Evolutionary conservation across 139 green algal species (phyloP).

Genomic region (Tetratostichococcus sp.): DNA sequence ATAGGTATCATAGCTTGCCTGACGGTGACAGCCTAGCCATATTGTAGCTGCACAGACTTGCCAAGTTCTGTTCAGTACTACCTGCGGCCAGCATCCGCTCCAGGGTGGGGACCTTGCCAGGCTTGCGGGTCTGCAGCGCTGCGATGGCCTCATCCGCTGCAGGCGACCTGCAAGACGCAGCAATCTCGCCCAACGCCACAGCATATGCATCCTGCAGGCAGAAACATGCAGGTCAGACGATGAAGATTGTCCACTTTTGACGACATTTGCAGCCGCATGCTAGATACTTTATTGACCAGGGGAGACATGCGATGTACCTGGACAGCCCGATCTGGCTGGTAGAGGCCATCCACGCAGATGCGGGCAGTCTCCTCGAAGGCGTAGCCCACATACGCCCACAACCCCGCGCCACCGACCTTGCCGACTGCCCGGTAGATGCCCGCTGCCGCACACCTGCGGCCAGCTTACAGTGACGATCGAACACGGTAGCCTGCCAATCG

Average conservation of each 20-base stretch:
- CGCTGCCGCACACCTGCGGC: slow-evolving; percentile 18
- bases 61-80: too few species aligned
- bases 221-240: background rate
- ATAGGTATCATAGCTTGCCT: too few species aligned
- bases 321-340: slow-evolving; percentile 30
- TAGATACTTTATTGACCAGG: too few species aligned
- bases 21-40: too few species aligned
- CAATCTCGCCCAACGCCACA: slow-evolving; percentile 56
- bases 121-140: slow-evolving; percentile 12
- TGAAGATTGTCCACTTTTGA: too few species aligned
- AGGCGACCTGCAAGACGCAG: slow-evolving; percentile 19
- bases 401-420: slow-evolving; percentile 33
- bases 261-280: too few species aligned
- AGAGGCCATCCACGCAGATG: slow-evolving; percentile 36
- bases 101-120: slow-evolving; percentile 40
- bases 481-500: too few species aligned
- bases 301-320: too few species aligned
- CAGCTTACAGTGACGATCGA: too few species aligned
- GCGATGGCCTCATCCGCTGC: slow-evolving; percentile 13
- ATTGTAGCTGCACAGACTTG: too few species aligned
- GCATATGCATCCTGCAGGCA: slow-evolving; percentile 31
- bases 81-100: slow-evolving; percentile 35
- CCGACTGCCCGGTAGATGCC: slow-evolving; percentile 46
- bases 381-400: slow-evolving; percentile 55
- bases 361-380: slow-evolving; percentile 49